A percentile compares a stretch with the other conserved stretches of the same genome.
phyloP scores from a whole-genome alignment of 805 yeast species.

The Lipomyces anomalus region DNA sequence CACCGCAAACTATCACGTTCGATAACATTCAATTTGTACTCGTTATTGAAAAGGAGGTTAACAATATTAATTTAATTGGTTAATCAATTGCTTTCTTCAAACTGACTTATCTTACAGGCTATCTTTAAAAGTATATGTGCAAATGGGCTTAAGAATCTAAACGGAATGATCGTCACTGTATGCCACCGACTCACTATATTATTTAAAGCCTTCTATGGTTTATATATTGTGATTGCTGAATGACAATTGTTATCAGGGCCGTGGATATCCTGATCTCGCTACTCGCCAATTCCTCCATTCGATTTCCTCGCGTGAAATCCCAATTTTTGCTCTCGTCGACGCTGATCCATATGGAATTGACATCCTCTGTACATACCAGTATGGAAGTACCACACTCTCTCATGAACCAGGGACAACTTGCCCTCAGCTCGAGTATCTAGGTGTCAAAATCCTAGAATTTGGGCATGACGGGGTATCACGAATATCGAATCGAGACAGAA shows the following conservation, averaged over 20 bases:
- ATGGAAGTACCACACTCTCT: constrained; percentile 21
- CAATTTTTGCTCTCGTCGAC: constrained; percentile 49
- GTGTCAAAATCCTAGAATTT: constrained; percentile 41
- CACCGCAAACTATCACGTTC: constrained; percentile 20
- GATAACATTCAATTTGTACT: constrained; percentile 33
- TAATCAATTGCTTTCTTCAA: too few species aligned
- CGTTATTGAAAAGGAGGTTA: constrained; percentile 48
- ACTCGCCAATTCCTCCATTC: constrained; percentile 42
- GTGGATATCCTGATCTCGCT: constrained; percentile 59
- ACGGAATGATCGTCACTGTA: constrained; percentile 40
- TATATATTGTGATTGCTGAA: too few species aligned
- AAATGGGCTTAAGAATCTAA: constrained; percentile 3
- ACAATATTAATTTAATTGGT: constrained; percentile 4
- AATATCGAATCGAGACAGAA: constrained; percentile 32
- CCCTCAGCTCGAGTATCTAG: constrained; percentile 33
- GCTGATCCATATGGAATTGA: constrained; percentile 60
- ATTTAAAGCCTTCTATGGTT: too few species aligned
- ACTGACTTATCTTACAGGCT: constrained; percentile 10
- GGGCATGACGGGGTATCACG: constrained; percentile 31
- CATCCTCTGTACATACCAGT: constrained; percentile 40
- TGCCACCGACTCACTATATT: too few species aligned
- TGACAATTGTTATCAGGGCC: too few species aligned
- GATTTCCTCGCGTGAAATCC: constrained; percentile 31
- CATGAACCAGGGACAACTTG: constrained; percentile 15
- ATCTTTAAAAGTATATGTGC: constrained; percentile 14